Base-by-base conservation (phyloP, 768 basidiomycete species). In the Pleurotus djamor region DNA sequence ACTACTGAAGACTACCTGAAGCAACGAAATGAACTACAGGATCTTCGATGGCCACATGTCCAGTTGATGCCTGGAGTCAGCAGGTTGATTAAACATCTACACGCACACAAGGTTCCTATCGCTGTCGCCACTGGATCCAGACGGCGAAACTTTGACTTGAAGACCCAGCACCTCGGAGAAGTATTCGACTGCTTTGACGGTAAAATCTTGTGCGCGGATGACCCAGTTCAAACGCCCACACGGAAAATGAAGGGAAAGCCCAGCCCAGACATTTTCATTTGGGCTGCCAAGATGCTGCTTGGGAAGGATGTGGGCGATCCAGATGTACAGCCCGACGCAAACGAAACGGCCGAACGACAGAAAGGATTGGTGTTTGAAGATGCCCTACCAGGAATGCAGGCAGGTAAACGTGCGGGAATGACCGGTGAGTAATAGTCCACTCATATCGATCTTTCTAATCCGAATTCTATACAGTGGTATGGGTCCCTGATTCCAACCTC, bases 391-490 rank as follows among this genome's bases (percentile, higher is more conserved):
- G 93, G 93, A 0, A 76, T 95, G 63, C 83, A 88, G 63, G 91
- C 92, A 5, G 93, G 87, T 3, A 90, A 89, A 67, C 79, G 89
- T 59, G 92, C 92, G 3, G 92, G 91, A 9, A 94, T 95, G 93
- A 81, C 86, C 59, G 92, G 93, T 93, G 58, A 38, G 81, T 41
- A n/a, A 35, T 44, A 38, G 59, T 61, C 8, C 9, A 10, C 21
- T 34, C 21, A 16, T 33, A 13, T 28, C 21, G 21, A 28, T 28
- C 4, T 21, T 34, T 21, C 10, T 37, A 12, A 43, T 32, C 16
- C 32, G 48, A 8, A 17, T 36, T 32, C 44, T 47, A 60, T 45
- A 35, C 64, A 93, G 92, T 93, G 34, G 78, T 92, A 2, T 96
- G 93, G 93, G 83, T 94, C 13, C 93, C 94, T 1, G 93, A 95